Conservation (phyloP, 192 early-diverging fungal species). For the Gamsiella multidivaricata region DNA sequence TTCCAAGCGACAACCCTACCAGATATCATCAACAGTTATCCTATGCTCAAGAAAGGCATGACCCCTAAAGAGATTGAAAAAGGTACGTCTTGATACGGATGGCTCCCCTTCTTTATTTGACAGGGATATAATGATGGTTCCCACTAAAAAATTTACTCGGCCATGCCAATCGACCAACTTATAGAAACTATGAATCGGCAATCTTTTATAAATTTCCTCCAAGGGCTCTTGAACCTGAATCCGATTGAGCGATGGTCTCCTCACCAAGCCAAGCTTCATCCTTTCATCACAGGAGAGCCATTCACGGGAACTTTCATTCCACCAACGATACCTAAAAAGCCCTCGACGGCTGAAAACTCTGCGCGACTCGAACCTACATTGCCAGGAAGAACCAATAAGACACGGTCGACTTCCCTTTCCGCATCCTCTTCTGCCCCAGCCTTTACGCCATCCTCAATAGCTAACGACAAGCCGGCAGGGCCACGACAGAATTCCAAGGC, state of each 20-base stretch:
- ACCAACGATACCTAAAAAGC: conserved; percentile 55
- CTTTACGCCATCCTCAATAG: not conserved
- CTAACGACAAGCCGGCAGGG: not conserved
- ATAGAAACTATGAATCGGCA: conserved; percentile 79
- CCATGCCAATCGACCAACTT: too few relatives aligned
- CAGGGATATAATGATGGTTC: too few relatives aligned
- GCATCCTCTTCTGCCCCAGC: conserved; percentile 13
- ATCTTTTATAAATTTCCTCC: conserved; percentile 92
- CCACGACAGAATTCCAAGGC: not conserved
- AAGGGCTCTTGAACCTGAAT: conserved; percentile 90
- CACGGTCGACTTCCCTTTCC: conserved; percentile 20
- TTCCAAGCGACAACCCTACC: conserved; percentile 86
- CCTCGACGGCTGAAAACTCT: conserved; percentile 40
- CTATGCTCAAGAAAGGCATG: conserved; percentile 75
- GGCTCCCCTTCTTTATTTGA: too few relatives aligned
- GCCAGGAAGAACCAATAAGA: conserved; percentile 25
- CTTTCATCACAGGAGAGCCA: conserved; percentile 93
- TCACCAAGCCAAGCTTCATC: conserved; percentile 92
- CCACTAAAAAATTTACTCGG: too few relatives aligned
- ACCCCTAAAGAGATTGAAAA: conserved; percentile 77
- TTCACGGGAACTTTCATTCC: conserved; percentile 79
- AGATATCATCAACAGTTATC: conserved; percentile 90
- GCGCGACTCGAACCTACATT: conserved; percentile 36
- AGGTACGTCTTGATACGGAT: conserved; percentile 66
- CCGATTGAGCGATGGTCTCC: conserved; percentile 96